Base-by-base conservation (phyloP, 1,284 basidiomycete genomes). In the Sanghuangporus sanghuang region DNA sequence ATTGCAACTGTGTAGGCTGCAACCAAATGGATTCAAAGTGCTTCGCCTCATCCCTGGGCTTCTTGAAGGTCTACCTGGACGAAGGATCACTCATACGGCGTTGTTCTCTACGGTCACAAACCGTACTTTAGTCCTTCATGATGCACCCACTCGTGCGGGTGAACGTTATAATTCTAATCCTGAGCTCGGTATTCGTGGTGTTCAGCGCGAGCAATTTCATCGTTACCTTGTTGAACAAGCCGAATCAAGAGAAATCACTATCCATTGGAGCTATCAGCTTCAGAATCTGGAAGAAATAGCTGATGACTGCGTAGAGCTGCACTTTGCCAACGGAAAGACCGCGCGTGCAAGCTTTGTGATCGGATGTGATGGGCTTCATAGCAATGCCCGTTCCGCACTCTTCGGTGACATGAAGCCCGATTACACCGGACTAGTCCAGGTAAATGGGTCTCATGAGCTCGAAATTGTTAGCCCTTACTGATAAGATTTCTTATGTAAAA, bases 301-400 rank as follows among this genome's bases (percentile, higher is more conserved):
- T 21, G 68, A 67, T 14, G 53, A 23, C 6, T 36, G 16, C 53
- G 79, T 78, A 3, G 68, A 68, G 6, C 78, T 77, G 8, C 67
- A 58, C 1, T 77, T 81, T 67, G 73, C 72, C 40, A 77, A 77
- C 61, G 79, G 78, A n/a, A 63, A 67, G 35, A 72, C 64, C 38
- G 77, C 75, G 61, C 72, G 70, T 0, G 79, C 74, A 6, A 76
- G 74, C 64, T 78, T 81, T 62, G 73, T 80, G 9, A 72, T 81
- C 6, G 80, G 79, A 14, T 80, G 79, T 66, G 80, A 81, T 66
- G 80, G 80, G 7, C 69, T 81, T 64, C 80, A 81, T 65, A 79
- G 78, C 64, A 74, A 72, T 53, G 77, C 78, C 16, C 73, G 79
- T 1, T 68, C 66, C 27, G 70, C 71, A 14, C 69, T 81, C n/a